Base-by-base conservation (phyloP, 306 rosid species). In the Crataegus laevigata region DNA sequence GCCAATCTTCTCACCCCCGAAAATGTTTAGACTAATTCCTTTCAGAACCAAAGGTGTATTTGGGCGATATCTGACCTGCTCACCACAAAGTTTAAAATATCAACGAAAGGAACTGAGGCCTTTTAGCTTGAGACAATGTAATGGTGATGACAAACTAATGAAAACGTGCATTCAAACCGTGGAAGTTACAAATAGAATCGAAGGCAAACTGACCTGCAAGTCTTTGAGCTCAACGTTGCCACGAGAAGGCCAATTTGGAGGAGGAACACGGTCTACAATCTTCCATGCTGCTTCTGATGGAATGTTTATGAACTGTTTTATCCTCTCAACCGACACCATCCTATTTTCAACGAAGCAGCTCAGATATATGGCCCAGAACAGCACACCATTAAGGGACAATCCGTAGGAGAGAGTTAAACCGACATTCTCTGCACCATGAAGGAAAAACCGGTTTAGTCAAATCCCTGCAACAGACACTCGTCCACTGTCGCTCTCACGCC, bases 301-400 rank as follows among this genome's bases (percentile, higher is more conserved):
- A 71, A 92, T 94, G 30, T 69, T 78, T 11, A 90, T 87, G 75
- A 92, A 94, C 73, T 94, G 99, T 43, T 84, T 91, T 61, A 94
- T 79, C 84, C 98, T 87, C 88, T 94, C 99, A 59, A 94, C 96
- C n/a, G 99, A 94, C 11, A 94, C 99, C 99, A 94, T 81, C 83
- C 83, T 87, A 84, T 94, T 94, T 83, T 94, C 99, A 11, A 94
- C 83, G 74, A 89, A 86, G 82, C 99, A 94, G 63, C 99, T 94
- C 92, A 90, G 80, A 82, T 89, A 92, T 24, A 92, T 71, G 10
- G 96, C 86, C 87, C 87, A 92, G 67, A 92, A 94, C 87, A 92
- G 18, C 76, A 86, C 97, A 13, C 72, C 26, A 51, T 94, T 94
- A 19, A 94, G 80, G 61, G 99, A 90, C 78, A 94, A 78, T 24